Conservation (phyloP, 768 basidiomycete genomes). For the Suillus subluteus region DNA sequence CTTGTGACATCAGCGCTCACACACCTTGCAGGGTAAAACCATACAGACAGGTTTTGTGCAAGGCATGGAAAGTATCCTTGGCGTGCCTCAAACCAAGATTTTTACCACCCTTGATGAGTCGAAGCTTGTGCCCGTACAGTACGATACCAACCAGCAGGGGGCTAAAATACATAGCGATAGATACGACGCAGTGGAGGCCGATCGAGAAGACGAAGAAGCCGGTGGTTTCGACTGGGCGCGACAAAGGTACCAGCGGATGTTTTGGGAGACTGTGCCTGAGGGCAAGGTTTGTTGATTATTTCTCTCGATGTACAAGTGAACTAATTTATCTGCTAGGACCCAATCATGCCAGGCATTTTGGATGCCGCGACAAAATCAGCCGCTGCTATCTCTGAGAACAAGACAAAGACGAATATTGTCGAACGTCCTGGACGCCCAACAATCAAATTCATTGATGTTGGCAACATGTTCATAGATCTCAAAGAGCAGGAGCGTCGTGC, state of each 20-base stretch:
- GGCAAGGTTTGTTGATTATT: constrained; percentile 52
- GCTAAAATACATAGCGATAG: constrained; percentile 26
- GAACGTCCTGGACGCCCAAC: constrained; percentile 50
- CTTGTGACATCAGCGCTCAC: constrained; percentile 16
- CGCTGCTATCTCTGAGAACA: constrained; percentile 39
- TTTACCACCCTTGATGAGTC: constrained; percentile 10
- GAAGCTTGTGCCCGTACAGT: constrained; percentile 11
- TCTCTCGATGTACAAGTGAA: neutral
- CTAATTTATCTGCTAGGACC: constrained; percentile 48
- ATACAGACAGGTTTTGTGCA: constrained; percentile 79
- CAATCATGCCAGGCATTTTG: constrained; percentile 60
- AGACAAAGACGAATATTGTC: constrained; percentile 43
- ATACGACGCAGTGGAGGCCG: constrained; percentile 61
- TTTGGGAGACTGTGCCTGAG: constrained; percentile 81
- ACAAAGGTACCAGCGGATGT: constrained; percentile 68
- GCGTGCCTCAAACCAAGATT: constrained; percentile 43
- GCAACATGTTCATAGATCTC: constrained; percentile 66
- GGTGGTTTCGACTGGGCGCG: constrained; percentile 53
- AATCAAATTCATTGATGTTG: constrained; percentile 75
- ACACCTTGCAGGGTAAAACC: constrained; percentile 50
- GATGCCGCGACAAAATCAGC: constrained; percentile 49
- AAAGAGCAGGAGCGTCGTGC: constrained; percentile 55
- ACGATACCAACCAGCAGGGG: constrained; percentile 9
- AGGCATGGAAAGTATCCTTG: constrained; percentile 83
- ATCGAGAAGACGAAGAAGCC: constrained; percentile 60